phyloP scores from a whole-genome alignment of 345 rosid genomes.

The Ceriops decandra region DNA sequence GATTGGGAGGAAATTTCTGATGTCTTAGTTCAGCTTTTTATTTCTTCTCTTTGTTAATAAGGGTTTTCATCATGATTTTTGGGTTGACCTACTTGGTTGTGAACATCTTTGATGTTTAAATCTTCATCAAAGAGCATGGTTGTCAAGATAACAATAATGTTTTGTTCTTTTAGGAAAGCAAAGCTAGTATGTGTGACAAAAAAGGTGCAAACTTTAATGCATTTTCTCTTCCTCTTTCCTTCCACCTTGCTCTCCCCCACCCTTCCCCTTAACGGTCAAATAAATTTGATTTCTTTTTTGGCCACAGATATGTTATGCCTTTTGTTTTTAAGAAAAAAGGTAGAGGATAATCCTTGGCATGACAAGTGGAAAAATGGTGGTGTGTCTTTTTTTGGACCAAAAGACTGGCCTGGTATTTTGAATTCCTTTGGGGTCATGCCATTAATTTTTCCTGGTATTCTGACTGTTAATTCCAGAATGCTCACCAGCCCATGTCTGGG shows the following conservation, averaged over 20 bases:
- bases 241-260: too few relatives aligned
- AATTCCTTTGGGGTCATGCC: neutral
- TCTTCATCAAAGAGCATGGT: neutral
- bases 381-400: neutral
- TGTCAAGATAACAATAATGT: neutral
- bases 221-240: too few relatives aligned
- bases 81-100: neutral
- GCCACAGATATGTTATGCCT: too few relatives aligned
- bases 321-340: too few relatives aligned
- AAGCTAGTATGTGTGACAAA: neutral
- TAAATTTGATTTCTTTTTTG: too few relatives aligned
- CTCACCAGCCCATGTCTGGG: constrained; percentile 59
- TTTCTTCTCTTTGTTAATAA: neutral
- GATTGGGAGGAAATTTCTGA: neutral
- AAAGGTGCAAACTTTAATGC: too few relatives aligned
- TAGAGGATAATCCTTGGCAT: too few relatives aligned
- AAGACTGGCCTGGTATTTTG: neutral
- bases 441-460: constrained; percentile 17
- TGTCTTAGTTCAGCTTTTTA: constrained; percentile 2
- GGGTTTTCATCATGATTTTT: neutral
- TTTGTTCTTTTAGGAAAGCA: neutral
- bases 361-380: neutral
- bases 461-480: constrained; percentile 53
- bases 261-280: too few relatives aligned
- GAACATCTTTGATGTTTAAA: neutral